Evolutionary conservation across 1,284 basidiomycete genomes (phyloP), one percentile per base, ranked within the genome.

Genomic region (Athelia sp.): DNA sequence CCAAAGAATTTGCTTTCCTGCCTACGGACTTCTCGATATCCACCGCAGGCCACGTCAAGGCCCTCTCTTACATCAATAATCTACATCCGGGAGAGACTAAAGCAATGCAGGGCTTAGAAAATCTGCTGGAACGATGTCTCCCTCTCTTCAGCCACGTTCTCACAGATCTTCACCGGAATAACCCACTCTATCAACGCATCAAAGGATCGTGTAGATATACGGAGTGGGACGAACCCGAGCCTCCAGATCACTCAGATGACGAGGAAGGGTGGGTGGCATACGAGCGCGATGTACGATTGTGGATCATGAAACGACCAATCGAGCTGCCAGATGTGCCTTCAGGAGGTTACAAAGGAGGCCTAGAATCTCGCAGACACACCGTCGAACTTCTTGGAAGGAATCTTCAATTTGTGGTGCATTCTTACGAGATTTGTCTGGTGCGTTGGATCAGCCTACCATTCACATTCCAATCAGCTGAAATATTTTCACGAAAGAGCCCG

Each of bases 41-140:
- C 13, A 46, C 58, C 4, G 50, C 62, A 4, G 63, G 58, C 15
- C 51, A 47, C 21, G 69, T 64, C n/a, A 60, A 61, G 51, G 70
- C 74, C 43, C 52, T 65, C 11, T 72, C 72, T 3, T 81, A 81
- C 61, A 79, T 82, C 62, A 81, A 80, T 61, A 76, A 79, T 51
- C 59, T 82, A n/a, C 62, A 80, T 50, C 75, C 73, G 9, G 52
- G 54, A 11, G 56, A 70, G 34, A 51, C 51, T 0, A 36, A 54
- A 2, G 58, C 75, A 17, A 75, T 78, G 58, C 43, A 45, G 11
- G 58, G 58, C 17, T 62, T 81, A 22, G 65, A 68, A 48, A 47
- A 46, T 2, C 53, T 72, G 21, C 59, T 82, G 8, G 59, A 62
- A 0, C 53, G 53, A 1, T 71, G 72, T 45, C 55, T 81, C 6